Conservation (phyloP, 148 eudicot genomes). For the Agrostemma githago region DNA sequence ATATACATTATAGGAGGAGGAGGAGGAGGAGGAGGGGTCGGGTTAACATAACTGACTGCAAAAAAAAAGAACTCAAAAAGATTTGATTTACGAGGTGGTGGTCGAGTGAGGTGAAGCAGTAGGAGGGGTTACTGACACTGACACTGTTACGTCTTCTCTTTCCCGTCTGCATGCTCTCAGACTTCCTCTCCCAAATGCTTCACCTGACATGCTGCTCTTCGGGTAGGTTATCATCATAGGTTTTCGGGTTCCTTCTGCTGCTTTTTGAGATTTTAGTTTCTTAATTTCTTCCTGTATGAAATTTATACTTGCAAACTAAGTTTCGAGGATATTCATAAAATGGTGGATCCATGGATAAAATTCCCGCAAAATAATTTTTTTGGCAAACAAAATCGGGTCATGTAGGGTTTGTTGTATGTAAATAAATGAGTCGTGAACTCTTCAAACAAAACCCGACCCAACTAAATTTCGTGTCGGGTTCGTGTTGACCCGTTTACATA, state of each 20-base stretch:
- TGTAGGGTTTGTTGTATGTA: no score
- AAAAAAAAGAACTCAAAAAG: neutral
- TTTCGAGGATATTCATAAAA: neutral
- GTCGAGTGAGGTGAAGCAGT: conserved; percentile 31
- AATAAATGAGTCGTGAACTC: no score
- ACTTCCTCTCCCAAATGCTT: conserved; percentile 13
- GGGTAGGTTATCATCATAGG: conserved; percentile 9
- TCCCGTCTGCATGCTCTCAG: conserved; percentile 26
- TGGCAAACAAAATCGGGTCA: no score
- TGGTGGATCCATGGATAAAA: no score
- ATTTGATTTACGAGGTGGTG: conserved; percentile 21
- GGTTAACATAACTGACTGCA: neutral
- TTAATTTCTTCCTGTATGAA: conserved; percentile 28
- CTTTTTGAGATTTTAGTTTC: conserved; percentile 9
- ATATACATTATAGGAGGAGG: conserved; percentile 5
- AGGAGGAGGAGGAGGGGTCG: neutral
- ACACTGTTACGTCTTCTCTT: conserved; percentile 3
- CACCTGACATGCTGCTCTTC: conserved; percentile 8
- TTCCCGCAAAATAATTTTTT: no score
- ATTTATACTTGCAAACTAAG: neutral
- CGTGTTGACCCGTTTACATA: no score
- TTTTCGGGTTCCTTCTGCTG: conserved; percentile 13
- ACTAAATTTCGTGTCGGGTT: no score
- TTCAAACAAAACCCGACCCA: no score
- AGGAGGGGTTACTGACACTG: conserved; percentile 12